Percentiles rank a stretch among this genome's conserved stretches.
phyloP scores from a whole-genome alignment of 805 yeast genomes.

The Saturnispora serradocipensis region DNA sequence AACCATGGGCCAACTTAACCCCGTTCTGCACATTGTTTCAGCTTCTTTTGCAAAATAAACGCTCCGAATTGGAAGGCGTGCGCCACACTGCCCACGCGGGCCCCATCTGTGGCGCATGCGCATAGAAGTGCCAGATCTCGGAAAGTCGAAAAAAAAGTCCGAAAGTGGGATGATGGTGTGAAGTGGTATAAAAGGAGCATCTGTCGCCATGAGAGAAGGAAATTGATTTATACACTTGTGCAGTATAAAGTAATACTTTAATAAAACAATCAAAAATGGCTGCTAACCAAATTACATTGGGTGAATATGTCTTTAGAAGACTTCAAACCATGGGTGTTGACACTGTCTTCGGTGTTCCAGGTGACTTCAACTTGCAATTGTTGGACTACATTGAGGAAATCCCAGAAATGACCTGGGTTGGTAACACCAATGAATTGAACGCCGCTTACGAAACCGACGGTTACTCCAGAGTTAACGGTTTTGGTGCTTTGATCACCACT shows the following conservation, averaged over 20 bases:
- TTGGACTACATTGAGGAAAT: conserved; percentile 69
- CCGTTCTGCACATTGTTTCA: neutral
- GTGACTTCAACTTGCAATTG: conserved; percentile 68
- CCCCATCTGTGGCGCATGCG: neutral
- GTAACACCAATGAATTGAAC: conserved; percentile 83
- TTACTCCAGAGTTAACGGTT: conserved; percentile 71
- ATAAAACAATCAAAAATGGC: neutral
- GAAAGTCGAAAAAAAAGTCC: neutral
- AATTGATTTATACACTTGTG: too few species aligned
- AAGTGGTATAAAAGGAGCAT: neutral
- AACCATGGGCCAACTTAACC: neutral
- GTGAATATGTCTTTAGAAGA: conserved; percentile 72
- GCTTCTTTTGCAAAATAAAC: neutral
- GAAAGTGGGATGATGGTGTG: conserved; percentile 1
- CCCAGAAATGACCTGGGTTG: conserved; percentile 77
- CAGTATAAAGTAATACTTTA: neutral
- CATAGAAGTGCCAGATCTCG: neutral
- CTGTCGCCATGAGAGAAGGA: neutral
- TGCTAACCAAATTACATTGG: conserved; percentile 44
- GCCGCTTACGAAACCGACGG: conserved; percentile 89
- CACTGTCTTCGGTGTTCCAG: conserved; percentile 74
- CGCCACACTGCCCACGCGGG: neutral
- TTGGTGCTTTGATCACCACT: conserved; percentile 69
- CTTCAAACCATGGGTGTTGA: conserved; percentile 60
- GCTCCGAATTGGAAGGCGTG: neutral